Evolutionary conservation across 1,284 basidiomycete species (phyloP), one percentile per base, ranked within the genome.

Genomic region (Salmacisia buchloeana): DNA sequence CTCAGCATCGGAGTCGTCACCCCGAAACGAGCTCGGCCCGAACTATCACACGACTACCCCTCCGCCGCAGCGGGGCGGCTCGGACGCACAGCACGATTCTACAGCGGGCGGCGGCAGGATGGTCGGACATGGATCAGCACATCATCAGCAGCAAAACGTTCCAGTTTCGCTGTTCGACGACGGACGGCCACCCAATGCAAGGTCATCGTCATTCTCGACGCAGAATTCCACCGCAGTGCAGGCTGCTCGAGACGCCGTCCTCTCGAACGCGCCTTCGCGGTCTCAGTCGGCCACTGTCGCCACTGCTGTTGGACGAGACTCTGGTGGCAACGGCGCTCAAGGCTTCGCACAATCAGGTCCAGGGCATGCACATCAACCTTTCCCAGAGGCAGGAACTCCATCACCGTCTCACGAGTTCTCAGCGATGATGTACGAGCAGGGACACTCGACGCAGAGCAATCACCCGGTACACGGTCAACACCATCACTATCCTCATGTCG

Each of bases 261-360:
- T 29, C 13, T 54, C 49, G 29, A 29, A 25, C 27, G 49, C 25
- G 31, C 49, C 49, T 10, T 54, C 49, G 29, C 49, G 49, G 25
- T 54, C 49, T 9, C 49, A 54, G 15, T 54, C 49, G 21, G 49
- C 49, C 15, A 54, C 49, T n/a, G 27, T 33, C 18, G 49, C 49
- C 5, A 33, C 49, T 12, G 41, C 18, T n/a, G 31, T 18, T 15
- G 49, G 49, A 27, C 18, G 29, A 2, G 49, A 18, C 1, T 18
- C 13, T 27, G 49, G 27, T 13, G 41, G 59, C 13, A 60, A 36
- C 13, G 46, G 27, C 29, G 46, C 27, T 52, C 46, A 52, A 52
- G 29, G 27, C 18, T 27, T 52, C 46, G 10, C 46, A 12, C 27
- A n/a, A 13, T 52, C 46, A n/a, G 29, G 27, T 52, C 46, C 46